Base-by-base conservation (phyloP, 257 asterid genomes). In the Przewalskia tangutica region DNA sequence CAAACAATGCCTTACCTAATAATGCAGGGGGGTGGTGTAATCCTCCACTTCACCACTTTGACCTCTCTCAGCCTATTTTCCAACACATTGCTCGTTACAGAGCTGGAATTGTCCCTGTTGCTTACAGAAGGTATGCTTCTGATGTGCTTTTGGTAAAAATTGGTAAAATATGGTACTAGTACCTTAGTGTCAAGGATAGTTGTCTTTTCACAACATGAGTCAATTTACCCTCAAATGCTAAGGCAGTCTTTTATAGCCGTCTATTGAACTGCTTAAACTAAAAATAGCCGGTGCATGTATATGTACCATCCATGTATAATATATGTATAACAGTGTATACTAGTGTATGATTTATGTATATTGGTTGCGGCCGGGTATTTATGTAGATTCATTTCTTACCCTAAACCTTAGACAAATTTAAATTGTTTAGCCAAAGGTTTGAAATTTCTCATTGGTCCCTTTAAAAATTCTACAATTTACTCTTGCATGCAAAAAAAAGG, bases 1-100 rank as follows among this genome's bases (percentile, higher is more conserved):
- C 98, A 56, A 94, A 92, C 89, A 89, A 80, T 80, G 98, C 93
- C 86, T 80, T 94, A 2, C 97, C 98, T 1, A 92, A 89, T 84
- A 86, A 89, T 65, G 91, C 90, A 0, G 98, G 98, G 1, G 98
- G 98, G 6, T 94, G 98, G 98, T 94, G 98, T 88, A 94, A 94
- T 87, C 97, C 97, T 13, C 98, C 98, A 79, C 92, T 67, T 27
- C 97, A 86, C 20, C 98, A 94, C 70, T 93, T 94, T 73, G 98
- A 94, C 85, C 88, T 94, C 23, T 88, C 98, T 36, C 97, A 93
- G 90, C 98, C 98, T 54, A 90, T 93, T 13, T 94, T 89, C 79
- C 95, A 89, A 73, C 97, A 80, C 89, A 93, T 94, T 86, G 98
- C 97, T 54, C 97, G 88, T 60, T 94, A 93, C 70, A 88, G 77